Percentiles rank a stretch among this genome's conserved stretches.
These are phyloP conservation scores for Multifurca ochricompacta DNA, from an alignment of 768 basidiomycete species.

Conservation along the genomic window DNA sequence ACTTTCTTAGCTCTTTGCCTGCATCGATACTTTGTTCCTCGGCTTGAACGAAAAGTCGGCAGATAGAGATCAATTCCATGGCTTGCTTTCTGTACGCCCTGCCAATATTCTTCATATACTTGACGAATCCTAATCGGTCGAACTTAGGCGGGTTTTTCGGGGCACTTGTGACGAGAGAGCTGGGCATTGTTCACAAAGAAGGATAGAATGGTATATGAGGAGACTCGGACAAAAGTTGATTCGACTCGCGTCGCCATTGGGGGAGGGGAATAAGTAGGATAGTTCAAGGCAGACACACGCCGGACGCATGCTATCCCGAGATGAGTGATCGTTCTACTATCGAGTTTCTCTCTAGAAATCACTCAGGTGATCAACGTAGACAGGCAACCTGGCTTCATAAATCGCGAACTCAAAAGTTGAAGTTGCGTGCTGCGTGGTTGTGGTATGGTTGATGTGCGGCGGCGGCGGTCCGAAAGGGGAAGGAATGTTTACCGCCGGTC, in stretches of 20 bases:
- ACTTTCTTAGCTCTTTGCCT: neutral
- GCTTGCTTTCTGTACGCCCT: conserved; percentile 4
- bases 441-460: no score
- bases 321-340: neutral
- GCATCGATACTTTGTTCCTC: neutral
- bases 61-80: conserved; percentile 1
- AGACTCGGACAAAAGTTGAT: neutral
- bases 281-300: neutral
- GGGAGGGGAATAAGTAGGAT: conserved; percentile 1
- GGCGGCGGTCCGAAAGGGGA: no score
- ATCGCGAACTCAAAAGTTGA: no score
- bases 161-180: neutral
- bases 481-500: no score
- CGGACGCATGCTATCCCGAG: neutral
- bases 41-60: neutral
- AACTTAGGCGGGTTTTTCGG: neutral
- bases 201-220: neutral
- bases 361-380: neutral
- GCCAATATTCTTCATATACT: conserved; percentile 9
- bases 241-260: no score
- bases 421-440: no score
- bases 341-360: neutral
- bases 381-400: no score
- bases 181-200: neutral
- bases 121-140: conserved; percentile 1